Conservation (phyloP, 1,139 yeast species). For the Nakaseomyces uthaithaninus region DNA sequence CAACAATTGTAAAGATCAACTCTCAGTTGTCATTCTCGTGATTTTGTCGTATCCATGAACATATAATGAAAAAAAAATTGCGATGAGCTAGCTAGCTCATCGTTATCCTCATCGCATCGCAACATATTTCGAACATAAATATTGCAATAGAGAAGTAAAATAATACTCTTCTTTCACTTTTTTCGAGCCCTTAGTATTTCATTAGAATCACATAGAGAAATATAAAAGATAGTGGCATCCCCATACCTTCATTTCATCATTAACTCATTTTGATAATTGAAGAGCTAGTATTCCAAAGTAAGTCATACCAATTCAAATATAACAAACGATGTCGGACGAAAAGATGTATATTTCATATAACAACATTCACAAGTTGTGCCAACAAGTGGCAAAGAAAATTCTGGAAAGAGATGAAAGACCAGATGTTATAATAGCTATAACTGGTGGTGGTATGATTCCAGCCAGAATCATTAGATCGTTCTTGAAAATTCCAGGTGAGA, state of each 20-base stretch:
- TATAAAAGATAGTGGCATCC: too few species aligned
- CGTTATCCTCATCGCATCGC: not conserved
- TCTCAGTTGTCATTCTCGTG: too few species aligned
- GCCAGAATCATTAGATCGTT: conserved; percentile 91
- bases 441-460: conserved; percentile 93
- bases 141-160: too few species aligned
- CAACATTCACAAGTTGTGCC: conserved; percentile 88
- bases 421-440: conserved; percentile 81
- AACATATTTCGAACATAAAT: too few species aligned
- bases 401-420: conserved; percentile 59
- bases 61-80: not conserved
- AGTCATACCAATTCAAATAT: not conserved
- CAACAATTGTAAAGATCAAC: too few species aligned
- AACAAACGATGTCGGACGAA: conserved; percentile 14
- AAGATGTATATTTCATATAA: conserved; percentile 86
- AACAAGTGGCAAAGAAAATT: conserved; percentile 67
- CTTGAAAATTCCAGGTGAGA: conserved; percentile 75
- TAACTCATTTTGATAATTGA: too few species aligned
- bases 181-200: too few species aligned
- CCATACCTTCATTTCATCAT: too few species aligned
- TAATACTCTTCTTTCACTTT: too few species aligned
- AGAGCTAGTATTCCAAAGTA: too few species aligned
- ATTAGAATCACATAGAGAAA: too few species aligned
- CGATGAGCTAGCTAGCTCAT: conserved; percentile 1
- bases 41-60: too few species aligned